Conservation (phyloP, 2,329 filamentous ascomycete genomes). For the Graphium sp. region DNA sequence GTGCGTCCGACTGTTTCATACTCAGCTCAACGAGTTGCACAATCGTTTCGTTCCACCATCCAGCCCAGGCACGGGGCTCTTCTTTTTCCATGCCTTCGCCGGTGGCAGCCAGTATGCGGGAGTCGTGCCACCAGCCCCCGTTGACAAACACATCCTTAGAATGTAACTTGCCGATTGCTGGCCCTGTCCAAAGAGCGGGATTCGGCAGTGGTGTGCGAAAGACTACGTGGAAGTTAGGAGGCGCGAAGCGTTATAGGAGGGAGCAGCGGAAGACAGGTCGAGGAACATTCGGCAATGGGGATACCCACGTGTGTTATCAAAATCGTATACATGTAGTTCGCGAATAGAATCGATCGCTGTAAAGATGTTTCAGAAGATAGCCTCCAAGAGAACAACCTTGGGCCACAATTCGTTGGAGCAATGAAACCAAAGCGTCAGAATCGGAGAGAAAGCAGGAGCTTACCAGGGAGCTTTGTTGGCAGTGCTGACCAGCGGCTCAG, state of each 20-base stretch:
- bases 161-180: conserved; percentile 61
- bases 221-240: conserved; percentile 46
- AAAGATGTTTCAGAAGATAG: too few relatives aligned
- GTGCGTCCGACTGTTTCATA: conserved; percentile 66
- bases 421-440: neutral
- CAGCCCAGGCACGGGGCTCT: conserved; percentile 70
- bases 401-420: conserved; percentile 7
- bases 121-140: conserved; percentile 96
- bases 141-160: conserved; percentile 60
- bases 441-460: conserved; percentile 7
- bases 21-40: conserved; percentile 65
- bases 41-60: conserved; percentile 94
- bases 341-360: conserved; percentile 51
- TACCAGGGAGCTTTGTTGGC: conserved; percentile 54
- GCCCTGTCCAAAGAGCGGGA: conserved; percentile 66
- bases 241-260: conserved; percentile 5
- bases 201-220: conserved; percentile 89
- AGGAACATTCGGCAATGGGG: conserved; percentile 1
- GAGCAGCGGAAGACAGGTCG: conserved; percentile 1
- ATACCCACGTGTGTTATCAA: conserved; percentile 76
- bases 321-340: conserved; percentile 85
- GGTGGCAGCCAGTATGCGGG: conserved; percentile 67
- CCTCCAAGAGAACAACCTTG: neutral
- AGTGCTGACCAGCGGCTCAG: conserved; percentile 73
- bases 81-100: conserved; percentile 71